Conservation (phyloP, 257 asterid species). For the Phtheirospermum japonicum region DNA sequence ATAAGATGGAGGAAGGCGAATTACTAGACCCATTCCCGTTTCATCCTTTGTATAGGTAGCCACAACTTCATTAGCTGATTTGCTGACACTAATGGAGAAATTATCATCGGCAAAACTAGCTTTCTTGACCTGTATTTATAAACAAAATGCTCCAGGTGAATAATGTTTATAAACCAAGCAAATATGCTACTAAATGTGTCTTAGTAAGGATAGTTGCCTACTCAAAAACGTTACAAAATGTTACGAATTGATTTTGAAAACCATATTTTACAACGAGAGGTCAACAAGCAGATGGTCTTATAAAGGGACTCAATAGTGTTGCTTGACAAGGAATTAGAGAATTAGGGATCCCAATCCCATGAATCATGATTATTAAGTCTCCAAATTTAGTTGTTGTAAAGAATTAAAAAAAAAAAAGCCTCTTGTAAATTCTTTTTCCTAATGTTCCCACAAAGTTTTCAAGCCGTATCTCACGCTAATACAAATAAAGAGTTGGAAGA, state of each 20-base stretch:
- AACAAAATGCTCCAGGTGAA: slow-evolving; percentile 27
- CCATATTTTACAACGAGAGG: background rate
- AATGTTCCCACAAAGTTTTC: slow-evolving; percentile 11
- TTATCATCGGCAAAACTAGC: slow-evolving; percentile 72
- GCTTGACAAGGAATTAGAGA: background rate
- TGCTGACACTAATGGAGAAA: slow-evolving; percentile 88
- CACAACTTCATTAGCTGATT: slow-evolving; percentile 92
- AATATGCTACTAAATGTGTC: background rate
- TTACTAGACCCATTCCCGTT: slow-evolving; percentile 91
- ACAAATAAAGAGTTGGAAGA: slow-evolving; percentile 1
- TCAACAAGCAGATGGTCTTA: no score
- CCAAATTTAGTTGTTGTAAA: background rate
- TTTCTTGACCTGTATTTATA: slow-evolving; percentile 76
- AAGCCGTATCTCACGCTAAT: slow-evolving; percentile 11
- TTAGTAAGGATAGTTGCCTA: background rate
- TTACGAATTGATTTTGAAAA: background rate
- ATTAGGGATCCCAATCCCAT: background rate
- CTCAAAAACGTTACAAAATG: background rate
- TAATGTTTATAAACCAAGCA: slow-evolving; percentile 18
- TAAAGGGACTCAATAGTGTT: background rate
- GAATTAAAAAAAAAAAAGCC: background rate
- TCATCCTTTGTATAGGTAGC: slow-evolving; percentile 98
- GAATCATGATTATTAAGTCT: background rate
- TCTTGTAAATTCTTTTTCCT: background rate
- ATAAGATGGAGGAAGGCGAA: slow-evolving; percentile 95